A percentile compares a stretch with the other conserved stretches of the same genome.
Conservation (phyloP, 1,284 basidiomycete species). For the Tilletia horrida region DNA sequence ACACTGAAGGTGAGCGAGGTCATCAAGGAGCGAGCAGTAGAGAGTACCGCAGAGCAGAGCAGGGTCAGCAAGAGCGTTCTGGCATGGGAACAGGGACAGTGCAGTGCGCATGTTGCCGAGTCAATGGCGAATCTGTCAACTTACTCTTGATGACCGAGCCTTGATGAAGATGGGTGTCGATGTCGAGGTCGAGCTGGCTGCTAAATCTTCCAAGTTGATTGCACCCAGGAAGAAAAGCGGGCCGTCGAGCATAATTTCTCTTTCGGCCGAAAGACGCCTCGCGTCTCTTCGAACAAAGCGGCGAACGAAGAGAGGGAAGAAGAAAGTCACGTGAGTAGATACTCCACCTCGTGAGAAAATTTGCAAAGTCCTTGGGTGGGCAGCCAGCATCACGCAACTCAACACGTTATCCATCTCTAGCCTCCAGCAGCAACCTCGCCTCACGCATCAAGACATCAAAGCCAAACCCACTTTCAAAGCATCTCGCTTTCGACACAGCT, state of each 20-base stretch:
- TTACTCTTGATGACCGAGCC: slow-evolving; percentile 4
- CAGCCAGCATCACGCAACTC: background rate
- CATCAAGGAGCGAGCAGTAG: too few relatives aligned
- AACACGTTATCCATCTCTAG: background rate
- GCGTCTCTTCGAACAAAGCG: too few relatives aligned
- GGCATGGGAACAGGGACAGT: too few relatives aligned
- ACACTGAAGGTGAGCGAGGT: slow-evolving; percentile 14
- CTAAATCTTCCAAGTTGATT: background rate
- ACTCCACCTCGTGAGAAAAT: background rate
- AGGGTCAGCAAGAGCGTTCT: background rate
- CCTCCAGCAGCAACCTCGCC: background rate
- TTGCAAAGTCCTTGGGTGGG: background rate
- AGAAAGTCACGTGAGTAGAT: background rate
- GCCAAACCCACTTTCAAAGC: slow-evolving; percentile 25
- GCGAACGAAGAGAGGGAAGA: background rate
- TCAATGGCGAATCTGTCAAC: background rate
- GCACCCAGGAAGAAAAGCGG: background rate
- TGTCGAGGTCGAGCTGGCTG: background rate
- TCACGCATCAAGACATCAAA: slow-evolving; percentile 9
- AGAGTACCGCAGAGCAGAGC: too few relatives aligned
- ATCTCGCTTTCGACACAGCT: slow-evolving; percentile 30
- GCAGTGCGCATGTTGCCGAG: background rate
- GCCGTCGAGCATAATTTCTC: background rate
- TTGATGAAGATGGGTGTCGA: background rate
- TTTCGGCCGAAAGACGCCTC: too few relatives aligned